phyloP scores from a whole-genome alignment of 179 eudicot species.

The Nepenthes alata region DNA sequence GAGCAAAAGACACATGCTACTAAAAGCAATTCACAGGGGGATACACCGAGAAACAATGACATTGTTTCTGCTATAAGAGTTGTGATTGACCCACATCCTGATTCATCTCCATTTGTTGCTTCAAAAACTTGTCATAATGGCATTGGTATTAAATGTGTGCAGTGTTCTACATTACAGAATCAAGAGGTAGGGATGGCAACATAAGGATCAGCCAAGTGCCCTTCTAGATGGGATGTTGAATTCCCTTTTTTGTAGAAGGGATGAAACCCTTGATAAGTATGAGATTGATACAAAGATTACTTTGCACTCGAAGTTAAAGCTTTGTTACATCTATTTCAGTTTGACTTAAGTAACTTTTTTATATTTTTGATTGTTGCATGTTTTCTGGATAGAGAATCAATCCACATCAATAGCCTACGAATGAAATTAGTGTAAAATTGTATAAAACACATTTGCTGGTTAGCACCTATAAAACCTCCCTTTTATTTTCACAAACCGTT shows the following conservation, averaged over 20 bases:
- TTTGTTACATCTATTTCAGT: not conserved
- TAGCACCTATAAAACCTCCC: too few species aligned
- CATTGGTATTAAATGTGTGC: slow-evolving; percentile 26
- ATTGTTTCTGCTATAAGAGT: slow-evolving; percentile 17
- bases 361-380: too few species aligned
- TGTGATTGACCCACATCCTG: slow-evolving; percentile 23
- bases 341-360: too few species aligned
- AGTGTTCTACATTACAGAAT: slow-evolving; percentile 12
- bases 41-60: slow-evolving; percentile 23
- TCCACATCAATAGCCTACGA: too few species aligned
- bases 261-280: not conserved
- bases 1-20: slow-evolving; percentile 27
- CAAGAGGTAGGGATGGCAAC: slow-evolving; percentile 20
- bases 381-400: too few species aligned
- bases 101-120: slow-evolving; percentile 26
- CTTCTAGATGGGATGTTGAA: slow-evolving; percentile 1
- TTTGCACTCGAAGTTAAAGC: not conserved
- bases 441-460: too few species aligned
- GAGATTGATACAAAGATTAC: not conserved
- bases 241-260: slow-evolving; percentile 1
- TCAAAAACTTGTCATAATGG: slow-evolving; percentile 22
- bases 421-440: too few species aligned
- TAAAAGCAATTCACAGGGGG: slow-evolving; percentile 14
- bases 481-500: too few species aligned
- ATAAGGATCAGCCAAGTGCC: slow-evolving; percentile 7